A percentile compares a stretch with the other conserved stretches of the same genome.
These are phyloP conservation scores for Eucalyptus curtisii DNA, from an alignment of 345 rosid species.

Conservation along the genomic window DNA sequence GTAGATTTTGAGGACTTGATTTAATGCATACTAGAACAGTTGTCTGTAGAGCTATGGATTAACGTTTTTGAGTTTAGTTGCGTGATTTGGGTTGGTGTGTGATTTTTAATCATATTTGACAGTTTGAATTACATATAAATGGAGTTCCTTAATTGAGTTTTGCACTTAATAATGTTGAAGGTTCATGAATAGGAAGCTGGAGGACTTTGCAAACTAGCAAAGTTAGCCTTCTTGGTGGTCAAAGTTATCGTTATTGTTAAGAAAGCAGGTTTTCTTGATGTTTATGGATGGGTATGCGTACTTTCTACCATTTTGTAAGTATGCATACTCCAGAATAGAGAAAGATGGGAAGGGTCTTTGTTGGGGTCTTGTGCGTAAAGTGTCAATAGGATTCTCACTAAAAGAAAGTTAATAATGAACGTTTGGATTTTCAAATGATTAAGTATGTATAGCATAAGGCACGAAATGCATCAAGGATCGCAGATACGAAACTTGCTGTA, in stretches of 20 bases:
- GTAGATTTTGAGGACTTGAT: neutral
- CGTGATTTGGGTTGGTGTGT: neutral
- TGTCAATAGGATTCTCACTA: neutral
- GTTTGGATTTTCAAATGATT: neutral
- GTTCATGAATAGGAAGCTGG: neutral
- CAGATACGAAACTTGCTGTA: no score
- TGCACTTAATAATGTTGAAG: neutral
- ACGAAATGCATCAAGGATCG: neutral
- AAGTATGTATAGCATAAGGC: neutral
- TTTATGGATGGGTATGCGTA: neutral
- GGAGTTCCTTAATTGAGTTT: neutral
- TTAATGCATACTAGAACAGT: neutral
- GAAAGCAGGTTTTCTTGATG: neutral
- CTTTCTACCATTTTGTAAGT: neutral
- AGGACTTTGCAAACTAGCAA: neutral
- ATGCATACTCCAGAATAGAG: neutral
- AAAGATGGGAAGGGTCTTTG: neutral
- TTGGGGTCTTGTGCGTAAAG: neutral
- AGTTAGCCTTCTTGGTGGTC: neutral
- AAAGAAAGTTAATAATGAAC: neutral
- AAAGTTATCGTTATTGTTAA: neutral
- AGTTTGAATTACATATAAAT: neutral
- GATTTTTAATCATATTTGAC: neutral
- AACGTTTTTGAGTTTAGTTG: neutral
- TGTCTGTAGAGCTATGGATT: neutral